Conservation (phyloP, 2,329 filamentous ascomycete genomes). For the Chaetomium globosum region DNA sequence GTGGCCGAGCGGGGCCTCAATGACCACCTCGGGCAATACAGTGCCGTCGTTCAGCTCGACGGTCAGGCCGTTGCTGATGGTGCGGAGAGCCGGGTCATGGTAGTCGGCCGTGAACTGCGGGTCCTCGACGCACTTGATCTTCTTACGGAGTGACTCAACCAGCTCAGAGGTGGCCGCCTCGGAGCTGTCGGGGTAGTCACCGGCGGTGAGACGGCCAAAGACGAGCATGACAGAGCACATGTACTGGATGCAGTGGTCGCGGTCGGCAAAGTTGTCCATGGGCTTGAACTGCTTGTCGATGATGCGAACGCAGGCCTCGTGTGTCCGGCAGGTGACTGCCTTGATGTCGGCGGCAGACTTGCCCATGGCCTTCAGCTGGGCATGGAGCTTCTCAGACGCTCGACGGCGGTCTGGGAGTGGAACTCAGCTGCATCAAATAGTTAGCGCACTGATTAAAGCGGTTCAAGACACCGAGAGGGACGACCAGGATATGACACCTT, state of each 20-base stretch:
- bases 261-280: slow-evolving; percentile 99
- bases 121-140: slow-evolving; percentile 96
- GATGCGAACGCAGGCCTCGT: slow-evolving; percentile 97
- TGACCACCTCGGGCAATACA: slow-evolving; percentile 82
- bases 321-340: slow-evolving; percentile 88
- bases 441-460: background rate
- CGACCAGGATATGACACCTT: slow-evolving; percentile 97
- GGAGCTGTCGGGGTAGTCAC: slow-evolving; percentile 88
- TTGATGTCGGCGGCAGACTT: slow-evolving; percentile 95
- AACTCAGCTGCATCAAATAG: slow-evolving; percentile 70
- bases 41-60: slow-evolving; percentile 95
- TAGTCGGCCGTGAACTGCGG: slow-evolving; percentile 93
- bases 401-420: slow-evolving; percentile 97
- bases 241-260: slow-evolving; percentile 99
- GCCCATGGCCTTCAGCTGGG: slow-evolving; percentile 78
- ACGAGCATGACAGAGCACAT: slow-evolving; percentile 97
- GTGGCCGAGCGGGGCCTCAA: slow-evolving; percentile 94
- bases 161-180: slow-evolving; percentile 89
- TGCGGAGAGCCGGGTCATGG: slow-evolving; percentile 89
- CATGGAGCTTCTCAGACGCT: slow-evolving; percentile 88
- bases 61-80: slow-evolving; percentile 95
- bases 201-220: slow-evolving; percentile 89
- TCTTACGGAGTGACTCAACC: slow-evolving; percentile 87
- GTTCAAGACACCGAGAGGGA: slow-evolving; percentile 19
- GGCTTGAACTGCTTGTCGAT: slow-evolving; percentile 99